These are phyloP conservation scores for Penicillium sp. DNA, from an alignment of 2,329 filamentous ascomycete genomes.

Conservation along the genomic window DNA sequence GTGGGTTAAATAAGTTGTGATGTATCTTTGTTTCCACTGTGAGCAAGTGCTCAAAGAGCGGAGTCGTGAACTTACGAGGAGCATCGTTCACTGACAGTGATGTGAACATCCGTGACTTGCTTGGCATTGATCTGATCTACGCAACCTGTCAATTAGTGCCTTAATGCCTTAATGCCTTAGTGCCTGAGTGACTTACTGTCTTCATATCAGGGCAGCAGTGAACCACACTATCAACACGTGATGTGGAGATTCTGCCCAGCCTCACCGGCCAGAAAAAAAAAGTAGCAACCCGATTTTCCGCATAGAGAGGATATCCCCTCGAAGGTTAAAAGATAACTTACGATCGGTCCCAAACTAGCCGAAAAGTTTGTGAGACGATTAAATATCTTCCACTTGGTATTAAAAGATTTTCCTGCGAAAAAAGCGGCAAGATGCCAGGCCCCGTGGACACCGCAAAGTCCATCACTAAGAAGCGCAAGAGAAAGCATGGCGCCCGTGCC, in stretches of 20 bases:
- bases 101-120: not conserved
- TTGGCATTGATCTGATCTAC: not conserved
- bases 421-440: conserved; percentile 36
- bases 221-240: conserved; percentile 37
- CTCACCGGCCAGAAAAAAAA: conserved; percentile 35
- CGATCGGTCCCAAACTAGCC: conserved; percentile 11
- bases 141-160: not conserved
- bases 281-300: conserved; percentile 30
- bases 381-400: conserved; percentile 12
- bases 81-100: not conserved
- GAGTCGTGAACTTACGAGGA: not conserved
- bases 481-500: conserved; percentile 43
- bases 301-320: conserved; percentile 23
- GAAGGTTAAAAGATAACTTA: conserved; percentile 32
- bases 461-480: conserved; percentile 51
- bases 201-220: conserved; percentile 13
- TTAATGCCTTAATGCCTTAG: not conserved
- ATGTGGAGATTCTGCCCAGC: conserved; percentile 34
- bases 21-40: not conserved
- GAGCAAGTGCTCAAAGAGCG: not conserved
- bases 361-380: conserved; percentile 11
- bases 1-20: not conserved
- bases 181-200: not conserved
- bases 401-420: conserved; percentile 10
- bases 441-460: conserved; percentile 45